Evolutionary conservation across 2,329 filamentous ascomycete species (phyloP).

Genomic region (Trichoderma cornu-damae): DNA sequence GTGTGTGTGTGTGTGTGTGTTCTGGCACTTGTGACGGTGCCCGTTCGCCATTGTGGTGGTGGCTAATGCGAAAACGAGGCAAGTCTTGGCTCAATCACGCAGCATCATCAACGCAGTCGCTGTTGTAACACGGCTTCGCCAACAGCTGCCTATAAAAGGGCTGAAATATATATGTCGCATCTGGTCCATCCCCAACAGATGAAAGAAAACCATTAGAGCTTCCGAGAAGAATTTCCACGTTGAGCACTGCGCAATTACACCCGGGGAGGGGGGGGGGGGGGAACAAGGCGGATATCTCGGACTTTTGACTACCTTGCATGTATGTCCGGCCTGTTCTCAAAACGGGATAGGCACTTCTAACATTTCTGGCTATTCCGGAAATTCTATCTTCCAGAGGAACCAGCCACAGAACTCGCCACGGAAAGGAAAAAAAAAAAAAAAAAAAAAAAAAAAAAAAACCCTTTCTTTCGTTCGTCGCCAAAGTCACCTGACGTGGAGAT

Average conservation of each 20-base stretch:
- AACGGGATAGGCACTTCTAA: no score
- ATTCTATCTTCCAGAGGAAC: neutral
- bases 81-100: neutral
- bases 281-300: no score
- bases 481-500: slow-evolving; percentile 33
- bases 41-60: no score
- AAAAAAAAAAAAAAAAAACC: no score
- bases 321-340: no score
- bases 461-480: slow-evolving; percentile 15
- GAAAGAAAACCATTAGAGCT: neutral
- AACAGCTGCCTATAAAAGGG: slow-evolving; percentile 6
- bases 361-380: no score
- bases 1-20: neutral
- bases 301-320: no score
- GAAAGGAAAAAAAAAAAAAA: neutral
- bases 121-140: neutral
- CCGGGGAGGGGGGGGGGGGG: no score
- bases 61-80: neutral
- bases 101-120: neutral
- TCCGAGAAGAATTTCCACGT: neutral
- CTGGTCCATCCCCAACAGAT: neutral
- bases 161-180: neutral
- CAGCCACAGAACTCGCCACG: neutral
- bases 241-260: neutral
- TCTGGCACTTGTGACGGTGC: no score